These are phyloP conservation scores for Capronia epimyces DNA, from an alignment of 2,329 filamentous ascomycete genomes.

Conservation along the genomic window DNA sequence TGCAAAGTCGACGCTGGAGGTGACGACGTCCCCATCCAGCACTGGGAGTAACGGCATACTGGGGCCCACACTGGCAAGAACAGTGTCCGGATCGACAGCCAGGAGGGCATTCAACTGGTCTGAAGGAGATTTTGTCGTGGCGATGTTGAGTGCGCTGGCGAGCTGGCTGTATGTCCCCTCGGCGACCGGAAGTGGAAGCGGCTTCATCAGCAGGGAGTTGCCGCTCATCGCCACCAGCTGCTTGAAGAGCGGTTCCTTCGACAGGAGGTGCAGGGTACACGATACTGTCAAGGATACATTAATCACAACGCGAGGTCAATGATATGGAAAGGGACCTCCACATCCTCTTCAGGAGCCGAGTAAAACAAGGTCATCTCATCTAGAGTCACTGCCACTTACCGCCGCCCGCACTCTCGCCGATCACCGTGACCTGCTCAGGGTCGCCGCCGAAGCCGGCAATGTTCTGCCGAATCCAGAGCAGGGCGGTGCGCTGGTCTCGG, in stretches of 20 bases:
- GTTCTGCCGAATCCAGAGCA: slow-evolving; percentile 39
- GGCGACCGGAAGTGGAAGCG: slow-evolving; percentile 36
- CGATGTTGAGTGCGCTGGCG: too few species aligned
- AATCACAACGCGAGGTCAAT: too few species aligned
- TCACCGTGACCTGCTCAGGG: slow-evolving; percentile 36
- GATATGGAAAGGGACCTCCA: slow-evolving; percentile 35
- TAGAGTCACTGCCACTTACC: too few species aligned
- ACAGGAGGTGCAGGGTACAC: slow-evolving; percentile 23
- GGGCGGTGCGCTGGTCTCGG: slow-evolving; percentile 37
- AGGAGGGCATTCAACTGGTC: too few species aligned
- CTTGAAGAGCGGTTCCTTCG: slow-evolving; percentile 39
- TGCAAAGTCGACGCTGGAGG: too few species aligned
- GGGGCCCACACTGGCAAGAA: too few species aligned
- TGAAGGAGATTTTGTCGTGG: too few species aligned
- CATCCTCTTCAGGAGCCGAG: slow-evolving; percentile 28
- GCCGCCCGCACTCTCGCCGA: slow-evolving; percentile 49
- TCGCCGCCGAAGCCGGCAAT: slow-evolving; percentile 42
- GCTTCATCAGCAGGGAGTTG: slow-evolving; percentile 40
- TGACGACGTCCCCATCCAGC: slow-evolving; percentile 44
- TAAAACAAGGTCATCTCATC: background rate
- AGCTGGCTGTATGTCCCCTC: slow-evolving; percentile 42
- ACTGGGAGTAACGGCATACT: too few species aligned
- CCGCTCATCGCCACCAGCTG: slow-evolving; percentile 42
- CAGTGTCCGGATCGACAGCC: too few species aligned
- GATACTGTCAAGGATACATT: too few species aligned